phyloP scores from a whole-genome alignment of 345 rosid species.

The Clausena lansium region DNA sequence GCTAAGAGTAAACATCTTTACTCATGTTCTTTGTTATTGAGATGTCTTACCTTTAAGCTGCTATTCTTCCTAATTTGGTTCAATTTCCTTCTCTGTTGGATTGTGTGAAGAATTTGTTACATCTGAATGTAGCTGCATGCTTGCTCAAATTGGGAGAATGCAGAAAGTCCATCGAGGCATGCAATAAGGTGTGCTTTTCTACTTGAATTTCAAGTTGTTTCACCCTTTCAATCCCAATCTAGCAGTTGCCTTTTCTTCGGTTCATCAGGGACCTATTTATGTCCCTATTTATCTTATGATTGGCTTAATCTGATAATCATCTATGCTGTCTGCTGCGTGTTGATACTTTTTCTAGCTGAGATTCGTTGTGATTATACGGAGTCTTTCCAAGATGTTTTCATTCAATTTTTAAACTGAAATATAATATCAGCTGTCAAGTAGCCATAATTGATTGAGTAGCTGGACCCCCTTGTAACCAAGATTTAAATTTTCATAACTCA shows the following conservation, averaged over 20 bases:
- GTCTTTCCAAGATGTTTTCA: not conserved
- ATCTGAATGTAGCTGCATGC: constrained; percentile 91
- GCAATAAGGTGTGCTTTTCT: constrained; percentile 66
- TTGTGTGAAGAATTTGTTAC: constrained; percentile 59
- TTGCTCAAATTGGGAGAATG: constrained; percentile 86
- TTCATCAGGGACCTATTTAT: not conserved
- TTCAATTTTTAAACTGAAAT: not conserved
- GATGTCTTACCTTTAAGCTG: not conserved
- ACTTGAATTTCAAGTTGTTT: constrained; percentile 10
- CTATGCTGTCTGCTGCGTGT: not conserved
- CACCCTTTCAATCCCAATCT: not conserved
- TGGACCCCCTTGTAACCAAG: not conserved
- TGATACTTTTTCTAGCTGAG: not conserved
- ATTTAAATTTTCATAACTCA: not conserved
- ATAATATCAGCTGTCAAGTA: not conserved
- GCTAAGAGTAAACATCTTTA: not conserved
- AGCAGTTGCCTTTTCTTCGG: not conserved
- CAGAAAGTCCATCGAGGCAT: constrained; percentile 77
- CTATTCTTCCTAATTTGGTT: not conserved
- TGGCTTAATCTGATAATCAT: not conserved
- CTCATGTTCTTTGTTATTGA: not conserved
- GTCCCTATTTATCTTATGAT: not conserved
- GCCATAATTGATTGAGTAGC: not conserved
- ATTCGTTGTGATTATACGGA: not conserved
- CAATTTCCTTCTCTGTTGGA: constrained; percentile 5